These are phyloP conservation scores for Thecaphora frezii DNA, from an alignment of 1,284 basidiomycete genomes.

Conservation along the genomic window DNA sequence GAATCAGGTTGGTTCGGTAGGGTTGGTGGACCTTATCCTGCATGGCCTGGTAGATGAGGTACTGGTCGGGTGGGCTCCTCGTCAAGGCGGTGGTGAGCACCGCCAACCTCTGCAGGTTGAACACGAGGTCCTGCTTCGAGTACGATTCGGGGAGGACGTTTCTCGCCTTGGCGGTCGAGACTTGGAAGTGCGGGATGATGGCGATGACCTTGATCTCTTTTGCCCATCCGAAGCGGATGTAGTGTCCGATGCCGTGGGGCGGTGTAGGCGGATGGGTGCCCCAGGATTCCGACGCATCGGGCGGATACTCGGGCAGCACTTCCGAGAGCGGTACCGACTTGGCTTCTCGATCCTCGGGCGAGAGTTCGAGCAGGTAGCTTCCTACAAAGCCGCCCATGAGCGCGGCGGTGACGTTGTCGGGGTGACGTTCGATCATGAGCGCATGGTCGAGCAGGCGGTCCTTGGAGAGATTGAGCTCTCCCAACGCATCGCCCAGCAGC, in stretches of 20 bases:
- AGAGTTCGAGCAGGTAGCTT: conserved; percentile 86
- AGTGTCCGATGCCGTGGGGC: conserved; percentile 89
- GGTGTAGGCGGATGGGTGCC: conserved; percentile 83
- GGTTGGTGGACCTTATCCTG: conserved; percentile 98
- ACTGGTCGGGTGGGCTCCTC: conserved; percentile 84
- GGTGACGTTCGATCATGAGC: conserved; percentile 98
- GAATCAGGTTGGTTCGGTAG: conserved; percentile 87
- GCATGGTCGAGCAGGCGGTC: conserved; percentile 89
- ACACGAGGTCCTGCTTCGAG: conserved; percentile 85
- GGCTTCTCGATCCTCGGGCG: conserved; percentile 64
- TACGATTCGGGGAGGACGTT: conserved; percentile 82
- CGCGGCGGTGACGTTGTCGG: conserved; percentile 97
- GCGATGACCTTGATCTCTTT: conserved; percentile 85
- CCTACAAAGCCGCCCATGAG: conserved; percentile 98
- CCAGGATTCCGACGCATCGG: conserved; percentile 87
- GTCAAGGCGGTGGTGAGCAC: conserved; percentile 95
- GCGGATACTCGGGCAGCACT: conserved; percentile 93
- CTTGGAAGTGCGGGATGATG: conserved; percentile 92
- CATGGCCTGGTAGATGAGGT: conserved; percentile 98
- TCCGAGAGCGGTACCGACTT: conserved; percentile 91
- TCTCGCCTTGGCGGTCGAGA: conserved; percentile 92
- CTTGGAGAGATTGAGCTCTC: conserved; percentile 70
- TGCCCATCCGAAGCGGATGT: conserved; percentile 86
- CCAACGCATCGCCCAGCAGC: conserved; percentile 81
- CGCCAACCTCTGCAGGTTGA: conserved; percentile 94